Percentiles rank a stretch among this genome's conserved stretches.
Evolutionary conservation across 768 basidiomycete genomes (phyloP).

Genomic region (Asterophora lycoperdoides): DNA sequence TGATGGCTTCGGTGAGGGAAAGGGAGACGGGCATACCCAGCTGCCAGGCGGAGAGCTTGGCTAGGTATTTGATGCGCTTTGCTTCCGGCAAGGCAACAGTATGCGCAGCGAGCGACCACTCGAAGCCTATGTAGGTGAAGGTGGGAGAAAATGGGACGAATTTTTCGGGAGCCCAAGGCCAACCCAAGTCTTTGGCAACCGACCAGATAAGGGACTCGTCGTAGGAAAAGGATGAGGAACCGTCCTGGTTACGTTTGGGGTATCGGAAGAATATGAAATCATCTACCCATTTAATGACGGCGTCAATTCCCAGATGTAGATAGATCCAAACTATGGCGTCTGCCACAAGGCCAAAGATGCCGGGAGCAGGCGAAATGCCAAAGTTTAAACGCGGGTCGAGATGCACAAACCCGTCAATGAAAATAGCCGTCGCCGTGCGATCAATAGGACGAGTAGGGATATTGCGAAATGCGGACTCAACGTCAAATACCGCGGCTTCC

Average conservation of each 20-base stretch:
- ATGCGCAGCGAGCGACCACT: neutral
- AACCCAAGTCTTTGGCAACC: neutral
- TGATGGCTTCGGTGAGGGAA: conserved; percentile 22
- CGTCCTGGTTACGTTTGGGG: neutral
- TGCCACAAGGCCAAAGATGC: neutral
- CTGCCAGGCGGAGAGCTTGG: conserved; percentile 20
- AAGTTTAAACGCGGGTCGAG: neutral
- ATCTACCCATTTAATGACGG: neutral
- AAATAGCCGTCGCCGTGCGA: neutral
- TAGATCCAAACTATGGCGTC: neutral
- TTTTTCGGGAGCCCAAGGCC: conserved; percentile 1
- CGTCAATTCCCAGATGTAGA: neutral
- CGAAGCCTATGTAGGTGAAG: conserved; percentile 1
- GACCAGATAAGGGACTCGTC: neutral
- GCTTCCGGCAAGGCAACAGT: neutral
- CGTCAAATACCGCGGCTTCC: neutral
- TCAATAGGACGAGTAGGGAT: neutral
- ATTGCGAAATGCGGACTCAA: neutral
- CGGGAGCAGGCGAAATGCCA: neutral
- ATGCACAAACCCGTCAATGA: neutral
- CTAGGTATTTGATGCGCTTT: neutral
- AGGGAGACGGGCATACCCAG: conserved; percentile 4
- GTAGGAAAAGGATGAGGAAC: neutral
- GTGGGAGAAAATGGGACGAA: neutral
- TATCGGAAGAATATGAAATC: neutral